Evolutionary conservation across 2,329 filamentous ascomycete species (phyloP), one percentile per base, ranked within the genome.

Genomic region (Sarocladium brachiariae): DNA sequence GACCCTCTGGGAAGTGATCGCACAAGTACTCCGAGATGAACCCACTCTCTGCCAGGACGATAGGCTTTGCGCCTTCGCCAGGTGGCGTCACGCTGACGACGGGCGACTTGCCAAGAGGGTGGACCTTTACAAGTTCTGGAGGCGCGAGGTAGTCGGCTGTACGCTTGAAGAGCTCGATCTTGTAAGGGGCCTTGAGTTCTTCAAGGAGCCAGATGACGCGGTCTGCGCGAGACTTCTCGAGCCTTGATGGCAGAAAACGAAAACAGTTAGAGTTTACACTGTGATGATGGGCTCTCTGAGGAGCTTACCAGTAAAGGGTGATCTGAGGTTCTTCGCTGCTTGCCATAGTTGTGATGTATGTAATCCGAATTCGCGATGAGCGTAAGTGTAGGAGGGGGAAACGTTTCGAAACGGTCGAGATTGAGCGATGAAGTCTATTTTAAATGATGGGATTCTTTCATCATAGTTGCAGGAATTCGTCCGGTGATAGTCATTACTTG

Each of bases 91-190:
- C 73, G 8, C 78, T 80, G 56, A 97, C 71, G 37, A 92, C 71
- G 1, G 92, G 92, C 1, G 89, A 90, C 65, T 96, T 96, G 54
- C 92, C 92, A 3, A 96, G 75, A 0, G 89, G 86, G 61, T 96
- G 89, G 33, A 95, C 70, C 55, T 88, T 75, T 61, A 86, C 84
- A 41, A 96, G 77, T 60, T 87, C 85, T 0, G 81, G 72, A 3
- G 89, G 88, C 1, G 91, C 91, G n/a, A 87, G 73, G 59, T 73
- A 77, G 51, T 84, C 78, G 52, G 71, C 61, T 51, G 68, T 64
- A 50, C 91, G 84, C 65, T 88, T 89, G 75, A 86, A 93, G 50
- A 86, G 76, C 61, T 92, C 81, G 52, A 96, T 70, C 54, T 91
- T 81, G 68, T 95, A 96, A 24, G 84, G 77, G 30, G 95, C 67